These are phyloP conservation scores for Kuraishia hungarica DNA, from an alignment of 805 yeast species.

Conservation along the genomic window DNA sequence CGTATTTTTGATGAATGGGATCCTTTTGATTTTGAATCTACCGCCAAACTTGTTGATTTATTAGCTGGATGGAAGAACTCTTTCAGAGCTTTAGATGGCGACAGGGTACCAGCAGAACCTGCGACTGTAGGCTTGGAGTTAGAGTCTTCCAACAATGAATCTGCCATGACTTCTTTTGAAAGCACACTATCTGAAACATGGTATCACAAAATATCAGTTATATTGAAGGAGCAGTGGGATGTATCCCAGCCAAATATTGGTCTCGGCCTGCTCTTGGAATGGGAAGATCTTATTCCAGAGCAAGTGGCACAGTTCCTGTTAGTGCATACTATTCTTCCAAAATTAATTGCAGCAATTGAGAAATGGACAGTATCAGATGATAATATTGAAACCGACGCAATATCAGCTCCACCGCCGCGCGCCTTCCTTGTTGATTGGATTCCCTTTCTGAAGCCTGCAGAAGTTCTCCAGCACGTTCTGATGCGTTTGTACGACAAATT, in stretches of 20 bases:
- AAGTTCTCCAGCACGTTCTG: background rate
- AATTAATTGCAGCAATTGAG: constrained; percentile 22
- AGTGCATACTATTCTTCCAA: constrained; percentile 26
- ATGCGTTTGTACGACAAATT: constrained; percentile 11
- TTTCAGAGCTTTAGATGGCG: background rate
- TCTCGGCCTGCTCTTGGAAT: constrained; percentile 28
- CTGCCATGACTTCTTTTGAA: constrained; percentile 20
- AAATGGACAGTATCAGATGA: constrained; percentile 23
- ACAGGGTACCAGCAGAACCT: background rate
- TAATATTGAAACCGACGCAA: constrained; percentile 6
- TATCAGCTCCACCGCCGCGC: background rate
- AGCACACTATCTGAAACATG: constrained; percentile 25
- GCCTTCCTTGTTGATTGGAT: background rate
- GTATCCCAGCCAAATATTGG: constrained; percentile 28
- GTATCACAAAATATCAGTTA: constrained; percentile 22
- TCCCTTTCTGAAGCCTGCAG: background rate
- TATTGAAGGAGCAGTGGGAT: constrained; percentile 27
- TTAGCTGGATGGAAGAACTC: constrained; percentile 19
- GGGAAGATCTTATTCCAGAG: constrained; percentile 29
- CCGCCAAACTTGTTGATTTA: constrained; percentile 17
- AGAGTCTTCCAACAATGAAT: constrained; percentile 7
- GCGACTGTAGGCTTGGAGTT: background rate
- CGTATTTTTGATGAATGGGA: constrained; percentile 25
- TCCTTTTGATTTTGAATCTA: constrained; percentile 23
- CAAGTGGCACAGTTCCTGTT: constrained; percentile 19